Conservation (phyloP, 495 filamentous ascomycete genomes). For the Aspergillus leporis region DNA sequence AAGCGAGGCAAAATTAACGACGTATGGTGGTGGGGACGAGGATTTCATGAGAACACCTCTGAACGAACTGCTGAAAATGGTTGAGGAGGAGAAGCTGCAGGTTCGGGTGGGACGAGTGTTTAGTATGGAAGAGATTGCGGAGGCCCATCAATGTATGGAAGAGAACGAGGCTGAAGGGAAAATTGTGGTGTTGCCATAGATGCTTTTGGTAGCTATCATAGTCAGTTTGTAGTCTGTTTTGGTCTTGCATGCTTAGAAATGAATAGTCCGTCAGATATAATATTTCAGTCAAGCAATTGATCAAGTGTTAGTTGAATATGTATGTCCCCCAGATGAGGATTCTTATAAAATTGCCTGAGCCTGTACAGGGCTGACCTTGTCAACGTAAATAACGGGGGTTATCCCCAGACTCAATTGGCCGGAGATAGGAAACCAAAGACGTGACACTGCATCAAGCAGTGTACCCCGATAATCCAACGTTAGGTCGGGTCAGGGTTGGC, state of each 20-base stretch:
- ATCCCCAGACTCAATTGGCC: not conserved
- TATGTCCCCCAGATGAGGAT: not conserved
- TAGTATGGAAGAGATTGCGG: constrained; percentile 50
- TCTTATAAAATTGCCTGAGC: not conserved
- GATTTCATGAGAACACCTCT: constrained; percentile 51
- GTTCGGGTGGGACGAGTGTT: constrained; percentile 49
- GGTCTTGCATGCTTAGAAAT: not conserved
- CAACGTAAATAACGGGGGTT: not conserved
- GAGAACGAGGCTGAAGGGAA: constrained; percentile 40
- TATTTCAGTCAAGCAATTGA: too few species aligned
- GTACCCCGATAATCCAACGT: not conserved
- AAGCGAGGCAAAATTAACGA: constrained; percentile 42
- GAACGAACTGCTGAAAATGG: constrained; percentile 41
- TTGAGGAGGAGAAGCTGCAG: constrained; percentile 37
- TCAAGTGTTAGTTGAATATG: too few species aligned
- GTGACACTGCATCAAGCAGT: not conserved
- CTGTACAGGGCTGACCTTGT: not conserved
- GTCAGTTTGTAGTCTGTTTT: not conserved
- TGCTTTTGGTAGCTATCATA: not conserved
- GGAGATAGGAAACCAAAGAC: not conserved
- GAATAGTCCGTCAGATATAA: not conserved
- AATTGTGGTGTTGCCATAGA: constrained; percentile 30
- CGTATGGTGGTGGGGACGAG: constrained; percentile 41
- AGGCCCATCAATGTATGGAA: constrained; percentile 47
- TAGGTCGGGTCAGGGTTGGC: not conserved